Evolutionary conservation across 805 yeast species (phyloP).

Genomic region (Yarrowia osloensis): DNA sequence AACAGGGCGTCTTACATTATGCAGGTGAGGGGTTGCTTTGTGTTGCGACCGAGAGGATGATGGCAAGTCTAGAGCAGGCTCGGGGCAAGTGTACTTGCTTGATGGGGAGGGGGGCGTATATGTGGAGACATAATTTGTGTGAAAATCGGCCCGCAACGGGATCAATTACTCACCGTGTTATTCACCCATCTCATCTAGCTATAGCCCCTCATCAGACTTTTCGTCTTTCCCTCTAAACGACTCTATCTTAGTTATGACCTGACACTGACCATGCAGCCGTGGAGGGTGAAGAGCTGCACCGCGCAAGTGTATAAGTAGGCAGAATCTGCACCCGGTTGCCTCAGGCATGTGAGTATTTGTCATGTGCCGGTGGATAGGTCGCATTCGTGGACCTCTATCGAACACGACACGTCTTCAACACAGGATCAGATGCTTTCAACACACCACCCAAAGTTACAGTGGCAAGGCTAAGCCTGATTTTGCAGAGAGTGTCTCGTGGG

Average conservation of each 20-base stretch:
- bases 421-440: too few relatives aligned
- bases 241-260: too few relatives aligned
- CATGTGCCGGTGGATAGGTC: not conserved
- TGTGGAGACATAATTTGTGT: too few relatives aligned
- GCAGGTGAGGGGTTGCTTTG: slow-evolving; percentile 26
- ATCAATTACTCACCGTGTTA: too few relatives aligned
- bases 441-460: not conserved
- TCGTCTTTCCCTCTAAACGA: too few relatives aligned
- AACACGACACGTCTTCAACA: too few relatives aligned
- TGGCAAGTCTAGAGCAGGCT: not conserved
- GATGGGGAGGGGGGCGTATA: too few relatives aligned
- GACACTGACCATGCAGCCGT: not conserved
- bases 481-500: not conserved
- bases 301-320: not conserved
- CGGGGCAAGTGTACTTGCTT: too few relatives aligned
- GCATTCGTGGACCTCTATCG: too few relatives aligned
- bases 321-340: not conserved
- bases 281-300: not conserved
- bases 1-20: not conserved
- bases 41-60: not conserved
- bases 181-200: too few relatives aligned
- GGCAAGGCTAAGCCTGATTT: not conserved
- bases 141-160: too few relatives aligned
- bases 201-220: too few relatives aligned
- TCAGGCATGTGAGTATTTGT: not conserved